phyloP scores from a whole-genome alignment of 345 rosid genomes.

The Aquilaria yunnanensis region DNA sequence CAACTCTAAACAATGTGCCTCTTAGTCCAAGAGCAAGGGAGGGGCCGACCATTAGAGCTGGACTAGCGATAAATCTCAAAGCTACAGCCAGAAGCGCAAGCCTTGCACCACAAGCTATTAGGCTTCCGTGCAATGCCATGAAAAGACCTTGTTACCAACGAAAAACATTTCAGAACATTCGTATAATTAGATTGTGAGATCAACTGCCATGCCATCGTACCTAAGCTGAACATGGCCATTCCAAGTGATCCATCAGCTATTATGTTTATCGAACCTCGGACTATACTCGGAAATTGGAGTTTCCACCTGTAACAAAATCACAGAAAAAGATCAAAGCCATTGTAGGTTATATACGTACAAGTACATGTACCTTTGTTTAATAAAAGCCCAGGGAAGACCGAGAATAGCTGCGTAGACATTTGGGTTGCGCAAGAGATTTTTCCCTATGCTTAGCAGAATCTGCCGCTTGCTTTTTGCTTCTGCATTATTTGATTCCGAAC shows the following conservation, averaged over 20 bases:
- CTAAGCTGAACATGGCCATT: slow-evolving; percentile 97
- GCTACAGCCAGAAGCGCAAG: slow-evolving; percentile 43
- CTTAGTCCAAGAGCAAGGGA: slow-evolving; percentile 43
- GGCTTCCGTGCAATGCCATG: slow-evolving; percentile 62
- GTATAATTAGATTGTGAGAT: background rate
- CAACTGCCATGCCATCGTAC: slow-evolving; percentile 22
- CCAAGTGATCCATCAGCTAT: slow-evolving; percentile 83
- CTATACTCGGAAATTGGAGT: slow-evolving; percentile 54
- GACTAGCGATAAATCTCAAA: slow-evolving; percentile 62
- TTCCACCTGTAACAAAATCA: slow-evolving; percentile 37
- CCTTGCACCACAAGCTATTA: slow-evolving; percentile 66
- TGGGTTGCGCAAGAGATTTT: slow-evolving; percentile 65
- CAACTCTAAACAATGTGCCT: slow-evolving; percentile 40
- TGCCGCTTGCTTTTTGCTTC: slow-evolving; percentile 30
- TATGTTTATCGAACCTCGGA: slow-evolving; percentile 54
- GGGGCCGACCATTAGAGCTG: slow-evolving; percentile 67
- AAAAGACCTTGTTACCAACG: slow-evolving; percentile 50
- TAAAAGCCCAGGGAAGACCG: slow-evolving; percentile 73
- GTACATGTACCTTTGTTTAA: slow-evolving; percentile 54
- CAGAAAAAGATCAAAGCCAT: background rate
- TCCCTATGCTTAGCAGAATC: slow-evolving; percentile 54
- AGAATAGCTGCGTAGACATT: slow-evolving; percentile 67
- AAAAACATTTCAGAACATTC: no score
- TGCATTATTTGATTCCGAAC: slow-evolving; percentile 38
- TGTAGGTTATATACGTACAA: background rate